A percentile compares a stretch with the other conserved stretches of the same genome.
Conservation (phyloP, 768 basidiomycete species). For the Tulasnella sp. region DNA sequence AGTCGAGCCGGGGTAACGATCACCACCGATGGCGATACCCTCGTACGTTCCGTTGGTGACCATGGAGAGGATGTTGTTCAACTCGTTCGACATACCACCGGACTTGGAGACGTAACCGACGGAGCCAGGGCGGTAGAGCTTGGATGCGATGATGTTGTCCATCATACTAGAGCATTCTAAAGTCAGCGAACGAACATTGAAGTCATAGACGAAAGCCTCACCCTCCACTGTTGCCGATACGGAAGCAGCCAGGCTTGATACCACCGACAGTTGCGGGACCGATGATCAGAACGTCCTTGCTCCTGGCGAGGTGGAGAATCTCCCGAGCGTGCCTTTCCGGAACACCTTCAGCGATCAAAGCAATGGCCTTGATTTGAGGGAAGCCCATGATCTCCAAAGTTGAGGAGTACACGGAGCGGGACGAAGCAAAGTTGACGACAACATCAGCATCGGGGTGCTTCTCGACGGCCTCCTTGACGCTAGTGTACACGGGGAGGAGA, state of each 20-base stretch:
- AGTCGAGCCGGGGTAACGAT: constrained; percentile 96
- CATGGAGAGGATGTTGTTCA: constrained; percentile 99
- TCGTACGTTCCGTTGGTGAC: constrained; percentile 98
- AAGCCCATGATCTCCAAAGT: constrained; percentile 88
- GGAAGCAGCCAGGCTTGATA: constrained; percentile 99
- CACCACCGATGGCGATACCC: constrained; percentile 99
- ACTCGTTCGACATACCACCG: constrained; percentile 99
- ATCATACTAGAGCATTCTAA: constrained; percentile 72
- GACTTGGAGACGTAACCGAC: constrained; percentile 99
- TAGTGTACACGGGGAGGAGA: constrained; percentile 95
- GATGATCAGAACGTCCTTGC: constrained; percentile 87
- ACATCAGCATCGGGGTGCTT: constrained; percentile 98
- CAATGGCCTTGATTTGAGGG: constrained; percentile 72
- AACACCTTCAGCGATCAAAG: constrained; percentile 98
- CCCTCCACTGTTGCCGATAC: constrained; percentile 99
- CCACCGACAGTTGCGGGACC: constrained; percentile 99
- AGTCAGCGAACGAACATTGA: constrained; percentile 7
- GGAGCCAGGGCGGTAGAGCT: constrained; percentile 96
- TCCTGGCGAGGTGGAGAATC: constrained; percentile 84
- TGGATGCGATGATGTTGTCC: constrained; percentile 99
- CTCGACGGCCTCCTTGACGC: constrained; percentile 82
- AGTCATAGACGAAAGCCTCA: constrained; percentile 45
- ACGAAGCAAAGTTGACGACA: constrained; percentile 96
- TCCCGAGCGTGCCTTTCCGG: constrained; percentile 97
- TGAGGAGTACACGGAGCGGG: constrained; percentile 90